A percentile compares a stretch with the other conserved stretches of the same genome.
These are phyloP conservation scores for Populus tremula DNA, from an alignment of 345 rosid species.

Conservation along the genomic window DNA sequence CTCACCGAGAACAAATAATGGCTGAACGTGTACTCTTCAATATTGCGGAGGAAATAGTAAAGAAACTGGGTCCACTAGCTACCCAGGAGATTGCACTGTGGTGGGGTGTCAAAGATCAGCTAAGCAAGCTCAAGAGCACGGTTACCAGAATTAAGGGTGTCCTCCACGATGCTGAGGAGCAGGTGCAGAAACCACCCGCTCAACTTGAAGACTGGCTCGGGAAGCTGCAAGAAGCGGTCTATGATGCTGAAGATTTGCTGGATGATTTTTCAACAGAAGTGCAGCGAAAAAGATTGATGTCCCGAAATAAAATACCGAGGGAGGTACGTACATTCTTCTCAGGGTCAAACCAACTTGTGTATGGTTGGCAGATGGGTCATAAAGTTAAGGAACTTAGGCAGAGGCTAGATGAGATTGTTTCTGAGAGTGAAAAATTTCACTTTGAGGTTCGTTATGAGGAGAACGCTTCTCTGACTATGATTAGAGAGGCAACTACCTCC, in stretches of 20 bases:
- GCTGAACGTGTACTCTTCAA: slow-evolving; percentile 10
- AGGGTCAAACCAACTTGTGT: slow-evolving; percentile 1
- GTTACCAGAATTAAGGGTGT: too few species aligned
- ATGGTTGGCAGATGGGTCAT: slow-evolving; percentile 8
- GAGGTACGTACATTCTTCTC: slow-evolving; percentile 11
- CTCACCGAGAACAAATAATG: neutral
- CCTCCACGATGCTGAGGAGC: neutral
- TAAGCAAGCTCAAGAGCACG: too few species aligned
- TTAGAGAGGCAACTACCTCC: neutral
- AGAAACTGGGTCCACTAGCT: neutral
- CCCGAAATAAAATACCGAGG: neutral
- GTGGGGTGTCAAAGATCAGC: too few species aligned
- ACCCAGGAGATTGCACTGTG: too few species aligned
- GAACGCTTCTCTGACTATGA: too few species aligned
- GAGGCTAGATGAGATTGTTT: slow-evolving; percentile 15
- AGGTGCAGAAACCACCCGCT: neutral
- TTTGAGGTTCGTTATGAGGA: neutral
- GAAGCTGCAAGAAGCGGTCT: slow-evolving; percentile 20
- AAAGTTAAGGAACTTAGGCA: slow-evolving; percentile 11
- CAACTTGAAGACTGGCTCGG: slow-evolving; percentile 23
- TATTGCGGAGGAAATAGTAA: neutral
- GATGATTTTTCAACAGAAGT: slow-evolving; percentile 27
- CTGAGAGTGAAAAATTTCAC: neutral
- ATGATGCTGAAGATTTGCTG: slow-evolving; percentile 37
- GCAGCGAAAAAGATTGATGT: neutral